Conservation (phyloP, 345 rosid species). For the Zanthoxylum bungeanum region DNA sequence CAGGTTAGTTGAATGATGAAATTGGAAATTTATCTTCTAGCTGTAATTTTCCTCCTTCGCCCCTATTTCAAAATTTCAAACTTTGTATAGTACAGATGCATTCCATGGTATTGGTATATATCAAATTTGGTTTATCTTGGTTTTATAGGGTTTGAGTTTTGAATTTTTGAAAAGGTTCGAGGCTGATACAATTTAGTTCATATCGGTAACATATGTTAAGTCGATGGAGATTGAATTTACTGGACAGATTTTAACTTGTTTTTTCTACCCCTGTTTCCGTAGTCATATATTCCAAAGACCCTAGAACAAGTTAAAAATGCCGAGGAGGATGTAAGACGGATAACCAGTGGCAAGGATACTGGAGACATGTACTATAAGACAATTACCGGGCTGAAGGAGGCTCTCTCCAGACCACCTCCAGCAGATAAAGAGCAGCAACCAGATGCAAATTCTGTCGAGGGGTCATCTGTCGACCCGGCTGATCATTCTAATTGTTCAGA, state of each 20-base stretch:
- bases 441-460: conserved; percentile 22
- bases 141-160: neutral
- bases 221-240: neutral
- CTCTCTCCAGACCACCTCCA: conserved; percentile 39
- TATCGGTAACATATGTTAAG: neutral
- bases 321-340: conserved; percentile 66
- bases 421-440: conserved; percentile 14
- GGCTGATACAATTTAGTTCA: neutral
- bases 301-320: conserved; percentile 71
- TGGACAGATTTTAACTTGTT: neutral
- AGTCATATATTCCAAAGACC: conserved; percentile 90
- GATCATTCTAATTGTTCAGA: conserved; percentile 13
- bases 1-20: conserved; percentile 51
- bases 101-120: neutral
- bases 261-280: neutral
- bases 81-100: neutral
- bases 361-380: conserved; percentile 73
- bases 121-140: neutral
- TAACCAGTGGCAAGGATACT: conserved; percentile 78
- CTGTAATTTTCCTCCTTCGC: neutral
- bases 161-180: neutral
- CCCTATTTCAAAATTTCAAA: neutral
- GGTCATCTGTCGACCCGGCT: conserved; percentile 8
- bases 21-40: no score
- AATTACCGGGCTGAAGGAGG: conserved; percentile 77